Base-by-base conservation (phyloP, 345 rosid genomes). In the Trapa incisa region DNA sequence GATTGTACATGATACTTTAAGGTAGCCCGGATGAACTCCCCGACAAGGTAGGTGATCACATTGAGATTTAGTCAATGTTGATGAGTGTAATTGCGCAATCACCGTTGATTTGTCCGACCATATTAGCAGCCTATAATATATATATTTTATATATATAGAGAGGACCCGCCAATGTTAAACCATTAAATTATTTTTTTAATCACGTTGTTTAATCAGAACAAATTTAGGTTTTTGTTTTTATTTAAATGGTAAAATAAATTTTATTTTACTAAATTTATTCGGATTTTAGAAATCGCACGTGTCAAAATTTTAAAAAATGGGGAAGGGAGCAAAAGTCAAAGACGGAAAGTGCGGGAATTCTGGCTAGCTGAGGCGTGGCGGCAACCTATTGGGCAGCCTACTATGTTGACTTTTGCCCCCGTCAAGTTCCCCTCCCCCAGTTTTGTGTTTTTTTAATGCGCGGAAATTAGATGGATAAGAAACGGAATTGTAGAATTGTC, bases 301-400 rank as follows among this genome's bases (percentile, higher is more conserved):
- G 37, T 16, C 69, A 52, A 37, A 22, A 22, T 22, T 22, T 22
- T 0, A 52, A 42, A 35, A 50, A 37, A 39, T 39, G 42, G 42
- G 42, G 42, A 39, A 53, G 36, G 67, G 61, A 36, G 37, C 45
- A 1, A 50, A 70, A 73, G 79, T 78, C 81, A 76, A 72, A 71
- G 71, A 70, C 74, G 47, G 65, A 63, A 65, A 66, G 35, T 22
- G 33, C 48, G 39, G 15, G 1, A 3, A 56, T 7, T n/a, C 1
- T 22, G 22, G 32, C 0, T 3, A 22, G 61, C 42, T 3, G 61
- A 10, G 54, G 53, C 50, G 52, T 60, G 67, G 38, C 67, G 68
- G 62, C 68, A 47, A 3, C 0, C 33, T 65, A 58, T 74, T 57
- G 71, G 69, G 43, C 67, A 50, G 72, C 80, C 78, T 57, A 70